A percentile compares a stretch with the other conserved stretches of the same genome.
These are phyloP conservation scores for Candolleomyces efflorescens DNA, from an alignment of 768 basidiomycete species.

Conservation along the genomic window DNA sequence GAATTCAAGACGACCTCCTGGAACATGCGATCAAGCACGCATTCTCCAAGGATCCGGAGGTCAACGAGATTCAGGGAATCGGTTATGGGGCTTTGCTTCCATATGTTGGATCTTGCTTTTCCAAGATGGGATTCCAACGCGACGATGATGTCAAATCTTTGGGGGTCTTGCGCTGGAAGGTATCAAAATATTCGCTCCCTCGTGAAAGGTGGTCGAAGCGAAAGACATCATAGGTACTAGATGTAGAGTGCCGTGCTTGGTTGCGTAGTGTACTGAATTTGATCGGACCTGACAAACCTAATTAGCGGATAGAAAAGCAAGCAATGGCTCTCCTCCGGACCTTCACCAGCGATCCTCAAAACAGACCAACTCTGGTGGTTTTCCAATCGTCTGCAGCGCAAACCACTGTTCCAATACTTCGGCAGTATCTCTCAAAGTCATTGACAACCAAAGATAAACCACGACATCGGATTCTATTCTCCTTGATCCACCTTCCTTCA, in stretches of 20 bases:
- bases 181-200: neutral
- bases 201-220: neutral
- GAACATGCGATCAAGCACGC: slow-evolving; percentile 52
- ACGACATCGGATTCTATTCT: slow-evolving; percentile 46
- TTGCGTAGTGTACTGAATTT: too few species aligned
- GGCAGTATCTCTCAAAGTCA: slow-evolving; percentile 29
- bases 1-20: slow-evolving; percentile 64
- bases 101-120: neutral
- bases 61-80: slow-evolving; percentile 41
- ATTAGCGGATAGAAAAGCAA: neutral
- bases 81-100: neutral
- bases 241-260: too few species aligned
- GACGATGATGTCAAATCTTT: neutral
- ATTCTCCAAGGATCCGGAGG: slow-evolving; percentile 40
- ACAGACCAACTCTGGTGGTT: slow-evolving; percentile 1
- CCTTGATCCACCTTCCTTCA: slow-evolving; percentile 40
- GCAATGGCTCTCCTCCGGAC: slow-evolving; percentile 8
- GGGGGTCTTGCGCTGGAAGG: slow-evolving; percentile 8
- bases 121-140: neutral
- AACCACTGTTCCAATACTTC: slow-evolving; percentile 52
- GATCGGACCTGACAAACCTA: neutral
- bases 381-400: slow-evolving; percentile 55
- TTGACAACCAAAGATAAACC: slow-evolving; percentile 7
- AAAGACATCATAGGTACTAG: too few species aligned
- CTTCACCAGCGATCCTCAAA: slow-evolving; percentile 5